Percentiles rank a stretch among this genome's conserved stretches.
Evolutionary conservation across 2,329 filamentous ascomycete genomes (phyloP).

Genomic region (Elsinoe ampelina): DNA sequence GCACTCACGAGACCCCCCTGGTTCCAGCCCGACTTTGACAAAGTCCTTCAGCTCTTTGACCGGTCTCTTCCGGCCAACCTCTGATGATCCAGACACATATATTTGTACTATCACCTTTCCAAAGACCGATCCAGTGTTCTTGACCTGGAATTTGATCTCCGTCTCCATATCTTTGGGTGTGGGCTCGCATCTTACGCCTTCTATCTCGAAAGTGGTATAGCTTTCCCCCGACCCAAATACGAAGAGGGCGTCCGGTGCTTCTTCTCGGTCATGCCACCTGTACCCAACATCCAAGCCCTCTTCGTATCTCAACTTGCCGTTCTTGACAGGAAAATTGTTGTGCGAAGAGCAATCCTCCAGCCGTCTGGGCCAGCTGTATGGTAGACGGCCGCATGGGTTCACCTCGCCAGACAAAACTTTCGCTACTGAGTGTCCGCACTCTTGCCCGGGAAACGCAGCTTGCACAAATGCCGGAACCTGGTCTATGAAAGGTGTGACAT

Average conservation of each 20-base stretch:
- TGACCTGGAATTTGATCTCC: slow-evolving; percentile 38
- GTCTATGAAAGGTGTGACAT: slow-evolving; percentile 22
- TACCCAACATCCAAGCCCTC: slow-evolving; percentile 82
- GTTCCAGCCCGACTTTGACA: slow-evolving; percentile 51
- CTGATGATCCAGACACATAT: slow-evolving; percentile 54
- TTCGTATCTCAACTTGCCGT: slow-evolving; percentile 56
- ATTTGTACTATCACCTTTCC: slow-evolving; percentile 59
- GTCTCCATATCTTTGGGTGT: not conserved
- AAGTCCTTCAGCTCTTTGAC: slow-evolving; percentile 65
- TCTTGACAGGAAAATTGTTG: slow-evolving; percentile 41
- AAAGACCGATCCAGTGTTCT: slow-evolving; percentile 47
- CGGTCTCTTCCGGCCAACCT: slow-evolving; percentile 47
- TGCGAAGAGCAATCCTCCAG: slow-evolving; percentile 52
- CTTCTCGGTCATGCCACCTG: slow-evolving; percentile 63
- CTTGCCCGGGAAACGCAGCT: slow-evolving; percentile 53
- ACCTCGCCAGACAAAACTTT: slow-evolving; percentile 68
- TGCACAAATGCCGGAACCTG: slow-evolving; percentile 16
- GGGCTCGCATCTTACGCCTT: not conserved
- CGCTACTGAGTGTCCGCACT: slow-evolving; percentile 68
- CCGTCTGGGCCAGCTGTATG: slow-evolving; percentile 69
- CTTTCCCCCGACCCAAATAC: slow-evolving; percentile 77
- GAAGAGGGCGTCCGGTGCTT: slow-evolving; percentile 60
- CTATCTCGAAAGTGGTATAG: slow-evolving; percentile 57
- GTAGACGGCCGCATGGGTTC: slow-evolving; percentile 67
- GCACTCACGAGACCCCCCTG: slow-evolving; percentile 48